phyloP scores from a whole-genome alignment of 179 eudicot genomes.

The Kewa caespitosa region DNA sequence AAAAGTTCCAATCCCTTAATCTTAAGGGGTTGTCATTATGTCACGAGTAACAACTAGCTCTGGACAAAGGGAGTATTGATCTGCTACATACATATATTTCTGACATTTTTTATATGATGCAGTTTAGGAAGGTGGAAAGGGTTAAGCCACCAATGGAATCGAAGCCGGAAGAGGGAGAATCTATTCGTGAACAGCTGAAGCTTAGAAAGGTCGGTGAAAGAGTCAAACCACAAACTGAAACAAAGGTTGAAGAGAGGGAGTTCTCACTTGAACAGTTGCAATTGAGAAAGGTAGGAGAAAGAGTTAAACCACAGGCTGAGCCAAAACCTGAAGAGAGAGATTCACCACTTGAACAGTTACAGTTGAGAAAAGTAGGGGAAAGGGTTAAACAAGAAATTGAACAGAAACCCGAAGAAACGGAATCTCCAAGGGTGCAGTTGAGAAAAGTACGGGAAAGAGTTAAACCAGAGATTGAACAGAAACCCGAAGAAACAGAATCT shows the following conservation, averaged over 20 bases:
- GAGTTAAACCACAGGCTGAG: constrained; percentile 37
- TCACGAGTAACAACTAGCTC: too few relatives aligned
- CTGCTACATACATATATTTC: not conserved
- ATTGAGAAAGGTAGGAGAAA: constrained; percentile 44
- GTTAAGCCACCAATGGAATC: constrained; percentile 25
- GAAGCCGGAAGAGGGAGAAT: constrained; percentile 27
- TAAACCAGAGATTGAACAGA: constrained; percentile 25
- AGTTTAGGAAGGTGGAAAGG: constrained; percentile 86
- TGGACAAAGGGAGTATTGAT: not conserved
- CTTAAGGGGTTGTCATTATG: too few relatives aligned
- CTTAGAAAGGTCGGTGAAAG: constrained; percentile 27
- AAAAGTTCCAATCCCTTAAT: too few relatives aligned
- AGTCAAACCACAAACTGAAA: constrained; percentile 21
- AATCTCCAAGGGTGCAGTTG: constrained; percentile 31
- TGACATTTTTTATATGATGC: constrained; percentile 22
- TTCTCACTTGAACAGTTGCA: constrained; percentile 28
- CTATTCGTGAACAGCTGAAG: constrained; percentile 19
- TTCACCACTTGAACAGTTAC: constrained; percentile 25
- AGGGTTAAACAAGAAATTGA: constrained; percentile 27
- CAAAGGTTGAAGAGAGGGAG: constrained; percentile 26
- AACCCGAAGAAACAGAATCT: constrained; percentile 35
- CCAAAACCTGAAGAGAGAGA: constrained; percentile 62
- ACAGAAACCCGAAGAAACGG: constrained; percentile 33
- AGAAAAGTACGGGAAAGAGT: constrained; percentile 29
- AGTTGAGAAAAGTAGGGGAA: constrained; percentile 31